Evolutionary conservation across 257 asterid genomes (phyloP).

Genomic region (Dorcoceras hygrometricum): DNA sequence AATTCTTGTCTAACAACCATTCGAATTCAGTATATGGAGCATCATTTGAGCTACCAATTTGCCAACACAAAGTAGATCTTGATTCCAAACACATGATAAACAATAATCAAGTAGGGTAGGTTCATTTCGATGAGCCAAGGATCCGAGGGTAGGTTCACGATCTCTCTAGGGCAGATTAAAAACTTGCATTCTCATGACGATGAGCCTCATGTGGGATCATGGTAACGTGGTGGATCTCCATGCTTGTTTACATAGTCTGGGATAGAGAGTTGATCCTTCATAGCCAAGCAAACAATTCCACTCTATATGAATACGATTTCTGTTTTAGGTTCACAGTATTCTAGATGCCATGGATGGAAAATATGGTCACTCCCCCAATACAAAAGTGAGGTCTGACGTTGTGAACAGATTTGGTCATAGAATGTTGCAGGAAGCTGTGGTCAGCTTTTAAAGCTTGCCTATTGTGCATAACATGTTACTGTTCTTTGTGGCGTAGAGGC

Average conservation of each 20-base stretch:
- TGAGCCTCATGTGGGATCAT: background rate
- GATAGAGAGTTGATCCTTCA: background rate
- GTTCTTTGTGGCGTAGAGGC: too few species aligned
- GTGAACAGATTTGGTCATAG: too few species aligned
- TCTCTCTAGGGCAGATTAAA: background rate
- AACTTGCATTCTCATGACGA: background rate
- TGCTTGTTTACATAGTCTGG: background rate
- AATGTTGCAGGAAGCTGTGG: too few species aligned
- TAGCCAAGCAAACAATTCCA: background rate
- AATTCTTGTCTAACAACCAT: background rate
- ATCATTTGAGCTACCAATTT: background rate
- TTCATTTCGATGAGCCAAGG: background rate
- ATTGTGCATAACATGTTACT: too few species aligned
- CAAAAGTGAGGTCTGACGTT: too few species aligned
- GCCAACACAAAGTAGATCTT: background rate
- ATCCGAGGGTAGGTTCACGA: background rate
- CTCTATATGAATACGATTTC: background rate
- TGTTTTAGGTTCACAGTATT: background rate
- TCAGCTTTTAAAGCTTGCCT: too few species aligned
- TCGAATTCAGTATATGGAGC: background rate
- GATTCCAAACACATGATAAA: background rate
- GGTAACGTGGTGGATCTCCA: background rate
- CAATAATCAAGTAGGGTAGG: background rate
- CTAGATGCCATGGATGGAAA: too few species aligned
- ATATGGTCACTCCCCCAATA: too few species aligned